These are phyloP conservation scores for Penicillium thymicola DNA, from an alignment of 2,329 filamentous ascomycete species.

Conservation along the genomic window DNA sequence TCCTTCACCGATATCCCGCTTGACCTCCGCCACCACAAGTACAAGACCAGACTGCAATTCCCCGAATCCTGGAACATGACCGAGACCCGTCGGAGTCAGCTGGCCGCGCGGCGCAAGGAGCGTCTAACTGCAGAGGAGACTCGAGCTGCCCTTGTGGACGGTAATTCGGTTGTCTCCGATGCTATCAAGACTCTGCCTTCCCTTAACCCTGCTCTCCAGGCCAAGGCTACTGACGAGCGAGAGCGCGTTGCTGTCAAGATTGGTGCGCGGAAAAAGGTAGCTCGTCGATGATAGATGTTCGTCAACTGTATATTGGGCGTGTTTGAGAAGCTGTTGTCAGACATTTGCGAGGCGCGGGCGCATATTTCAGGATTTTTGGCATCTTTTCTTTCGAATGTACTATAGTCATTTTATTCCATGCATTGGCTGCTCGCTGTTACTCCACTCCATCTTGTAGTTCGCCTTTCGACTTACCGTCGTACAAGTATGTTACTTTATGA, in stretches of 20 bases:
- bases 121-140: constrained; percentile 55
- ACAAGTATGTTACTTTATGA: neutral
- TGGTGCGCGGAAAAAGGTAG: constrained; percentile 20
- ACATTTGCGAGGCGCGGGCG: constrained; percentile 36
- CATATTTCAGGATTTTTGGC: constrained; percentile 29
- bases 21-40: constrained; percentile 79
- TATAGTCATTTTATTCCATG: constrained; percentile 26
- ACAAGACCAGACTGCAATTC: constrained; percentile 66
- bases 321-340: constrained; percentile 27
- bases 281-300: constrained; percentile 17
- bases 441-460: neutral
- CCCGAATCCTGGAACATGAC: constrained; percentile 82
- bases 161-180: constrained; percentile 39
- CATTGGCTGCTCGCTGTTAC: constrained; percentile 18
- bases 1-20: constrained; percentile 86
- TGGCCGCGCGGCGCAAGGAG: constrained; percentile 60
- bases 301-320: constrained; percentile 20
- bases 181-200: constrained; percentile 33
- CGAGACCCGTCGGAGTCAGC: constrained; percentile 60
- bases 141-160: constrained; percentile 56
- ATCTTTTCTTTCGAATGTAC: constrained; percentile 27
- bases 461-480: neutral
- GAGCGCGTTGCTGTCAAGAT: constrained; percentile 29
- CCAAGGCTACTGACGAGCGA: constrained; percentile 23
- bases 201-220: constrained; percentile 31